A percentile compares a stretch with the other conserved stretches of the same genome.
Evolutionary conservation across 2,329 filamentous ascomycete genomes (phyloP).

Genomic region (Myriangium duriaei): DNA sequence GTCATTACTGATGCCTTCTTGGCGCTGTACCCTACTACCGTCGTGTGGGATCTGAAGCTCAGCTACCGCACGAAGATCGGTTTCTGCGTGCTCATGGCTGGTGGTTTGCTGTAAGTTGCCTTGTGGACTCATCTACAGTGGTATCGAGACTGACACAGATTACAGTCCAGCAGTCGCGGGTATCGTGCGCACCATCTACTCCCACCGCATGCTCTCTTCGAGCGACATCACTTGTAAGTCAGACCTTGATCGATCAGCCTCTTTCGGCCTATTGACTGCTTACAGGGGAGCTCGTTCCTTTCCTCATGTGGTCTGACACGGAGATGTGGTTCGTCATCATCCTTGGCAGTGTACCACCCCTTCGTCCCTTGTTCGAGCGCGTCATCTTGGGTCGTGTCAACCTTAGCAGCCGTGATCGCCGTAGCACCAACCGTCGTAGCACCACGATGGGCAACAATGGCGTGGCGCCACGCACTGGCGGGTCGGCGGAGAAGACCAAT

Average conservation of each 20-base stretch:
- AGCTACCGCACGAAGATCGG: slow-evolving; percentile 3
- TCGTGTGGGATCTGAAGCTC: slow-evolving; percentile 6
- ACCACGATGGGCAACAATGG: too few relatives aligned
- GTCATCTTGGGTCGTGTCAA: too few relatives aligned
- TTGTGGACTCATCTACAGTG: too few relatives aligned
- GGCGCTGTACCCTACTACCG: slow-evolving; percentile 3
- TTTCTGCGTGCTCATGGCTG: slow-evolving; percentile 6
- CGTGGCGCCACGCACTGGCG: too few relatives aligned
- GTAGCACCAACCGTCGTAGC: too few relatives aligned
- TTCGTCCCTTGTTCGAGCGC: slow-evolving; percentile 8
- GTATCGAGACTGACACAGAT: too few relatives aligned
- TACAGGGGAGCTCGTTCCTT: slow-evolving; percentile 3
- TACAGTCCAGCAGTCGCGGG: too few relatives aligned
- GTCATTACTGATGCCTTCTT: background rate
- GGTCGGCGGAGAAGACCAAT: too few relatives aligned
- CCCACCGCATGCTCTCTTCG: too few relatives aligned
- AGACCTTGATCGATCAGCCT: too few relatives aligned
- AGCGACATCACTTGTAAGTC: background rate
- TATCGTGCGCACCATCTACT: slow-evolving; percentile 1
- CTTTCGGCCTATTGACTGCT: too few relatives aligned
- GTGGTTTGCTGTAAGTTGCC: slow-evolving; percentile 2
- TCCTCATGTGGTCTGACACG: slow-evolving; percentile 1
- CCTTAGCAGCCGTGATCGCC: too few relatives aligned
- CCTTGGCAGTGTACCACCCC: slow-evolving; percentile 7
- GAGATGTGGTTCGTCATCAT: slow-evolving; percentile 10